Evolutionary conservation across 345 rosid species (phyloP), one percentile per base, ranked within the genome.

Genomic region (Streptanthus diversifolius): DNA sequence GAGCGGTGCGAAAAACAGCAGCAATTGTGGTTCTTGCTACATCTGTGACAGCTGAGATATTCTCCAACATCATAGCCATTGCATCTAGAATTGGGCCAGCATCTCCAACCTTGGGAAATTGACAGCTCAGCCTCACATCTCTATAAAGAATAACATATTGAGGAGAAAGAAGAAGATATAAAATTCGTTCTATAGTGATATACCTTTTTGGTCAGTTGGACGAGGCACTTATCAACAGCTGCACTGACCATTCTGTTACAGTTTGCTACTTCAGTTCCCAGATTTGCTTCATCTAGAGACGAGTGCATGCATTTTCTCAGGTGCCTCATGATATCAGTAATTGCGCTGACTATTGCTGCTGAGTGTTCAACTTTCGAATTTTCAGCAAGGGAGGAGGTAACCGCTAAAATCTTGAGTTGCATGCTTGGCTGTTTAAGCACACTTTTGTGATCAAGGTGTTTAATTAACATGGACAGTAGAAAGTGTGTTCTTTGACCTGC

Each of bases 371-470:
- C 85, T 75, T 82, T 84, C 77, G 96, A 86, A 55, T 74, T 85
- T 66, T 83, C 82, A 80, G 90, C 86, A 68, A 95, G 93, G 67
- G 81, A 77, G 41, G 91, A 70, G 68, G 91, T 86, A 77, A 95
- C 90, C 81, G 84, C 86, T 70, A 92, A 69, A 59, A 95, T 85
- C 77, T 83, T 87, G 51, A 95, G 86, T 83, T 90, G 97, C 88
- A 87, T 85, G 59, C 70, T 76, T 13, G 88, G 96, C 52, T 86
- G 80, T 79, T 92, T 90, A 29, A 92, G 87, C 81, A 90, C 88
- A 76, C 81, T 90, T 83, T 89, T 90, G 80, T 92, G 93, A 80
- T 92, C 99, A 49, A 95, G 98, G 80, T 95, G 99, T 81, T 92
- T 95, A 70, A 95, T 81, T 84, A 95, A 79, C 79, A 83, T 84